Conservation (phyloP, 352 stramenopile species). For the Phytophthora podocarpi region DNA sequence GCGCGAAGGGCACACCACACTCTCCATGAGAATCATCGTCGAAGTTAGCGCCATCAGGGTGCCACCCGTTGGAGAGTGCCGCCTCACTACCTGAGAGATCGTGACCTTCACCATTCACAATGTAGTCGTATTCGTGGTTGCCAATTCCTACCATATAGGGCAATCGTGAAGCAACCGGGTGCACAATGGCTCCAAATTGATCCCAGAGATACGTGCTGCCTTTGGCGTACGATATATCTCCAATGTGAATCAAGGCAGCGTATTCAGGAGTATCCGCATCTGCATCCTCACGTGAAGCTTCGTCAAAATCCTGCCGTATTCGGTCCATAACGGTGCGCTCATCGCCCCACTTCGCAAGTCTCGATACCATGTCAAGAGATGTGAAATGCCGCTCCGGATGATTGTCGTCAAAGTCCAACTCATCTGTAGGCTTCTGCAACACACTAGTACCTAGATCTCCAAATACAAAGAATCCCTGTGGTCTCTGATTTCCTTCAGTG, state of each 20-base stretch:
- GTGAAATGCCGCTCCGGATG: constrained; percentile 27
- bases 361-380: constrained; percentile 29
- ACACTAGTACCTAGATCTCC: constrained; percentile 55
- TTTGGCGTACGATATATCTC: constrained; percentile 79
- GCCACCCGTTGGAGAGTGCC: constrained; percentile 21
- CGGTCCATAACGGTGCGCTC: constrained; percentile 36
- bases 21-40: constrained; percentile 75
- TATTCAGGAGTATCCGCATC: constrained; percentile 43
- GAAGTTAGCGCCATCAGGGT: constrained; percentile 23
- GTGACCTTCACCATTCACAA: constrained; percentile 24
- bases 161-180: constrained; percentile 70
- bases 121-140: constrained; percentile 48
- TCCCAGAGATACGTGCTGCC: constrained; percentile 81
- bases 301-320: constrained; percentile 33
- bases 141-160: constrained; percentile 76
- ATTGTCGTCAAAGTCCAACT: constrained; percentile 28
- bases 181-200: constrained; percentile 74
- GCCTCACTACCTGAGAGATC: constrained; percentile 26
- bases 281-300: constrained; percentile 4
- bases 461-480: constrained; percentile 71
- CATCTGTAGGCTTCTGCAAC: constrained; percentile 21
- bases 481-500: constrained; percentile 16
- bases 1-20: constrained; percentile 76
- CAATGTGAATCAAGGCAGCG: constrained; percentile 75
- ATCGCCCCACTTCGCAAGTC: constrained; percentile 23